These are phyloP conservation scores for Tritrichomonas musculus DNA, from an alignment of 208 protist genomes.

Conservation along the genomic window DNA sequence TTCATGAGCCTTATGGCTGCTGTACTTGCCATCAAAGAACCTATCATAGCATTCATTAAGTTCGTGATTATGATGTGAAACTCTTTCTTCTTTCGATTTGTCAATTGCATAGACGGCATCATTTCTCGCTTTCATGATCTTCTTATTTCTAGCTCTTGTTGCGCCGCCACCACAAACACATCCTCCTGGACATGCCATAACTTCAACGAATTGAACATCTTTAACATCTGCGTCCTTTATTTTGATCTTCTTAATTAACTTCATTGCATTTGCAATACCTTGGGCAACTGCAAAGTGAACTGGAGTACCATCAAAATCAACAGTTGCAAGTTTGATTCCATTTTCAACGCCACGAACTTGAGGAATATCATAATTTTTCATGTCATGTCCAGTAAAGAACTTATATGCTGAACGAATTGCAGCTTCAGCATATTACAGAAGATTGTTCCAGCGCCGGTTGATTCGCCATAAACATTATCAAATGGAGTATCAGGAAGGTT, in stretches of 20 bases:
- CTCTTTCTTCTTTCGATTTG: neutral
- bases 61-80: neutral
- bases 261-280: neutral
- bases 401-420: neutral
- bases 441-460: neutral
- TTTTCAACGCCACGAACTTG: neutral
- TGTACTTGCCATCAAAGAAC: neutral
- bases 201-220: neutral
- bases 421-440: neutral
- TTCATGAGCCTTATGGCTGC: neutral
- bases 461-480: neutral
- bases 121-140: neutral
- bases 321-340: slow-evolving; percentile 38
- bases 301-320: neutral
- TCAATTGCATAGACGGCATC: neutral
- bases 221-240: neutral
- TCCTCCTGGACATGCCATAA: neutral
- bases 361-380: neutral
- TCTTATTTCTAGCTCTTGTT: neutral
- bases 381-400: neutral
- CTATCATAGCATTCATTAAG: neutral
- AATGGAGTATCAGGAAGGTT: neutral
- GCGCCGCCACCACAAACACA: neutral
- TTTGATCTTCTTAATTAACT: neutral
- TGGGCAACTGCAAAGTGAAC: neutral